These are phyloP conservation scores for Fistulinella staudtii DNA, from an alignment of 1,284 basidiomycete species.

Conservation along the genomic window DNA sequence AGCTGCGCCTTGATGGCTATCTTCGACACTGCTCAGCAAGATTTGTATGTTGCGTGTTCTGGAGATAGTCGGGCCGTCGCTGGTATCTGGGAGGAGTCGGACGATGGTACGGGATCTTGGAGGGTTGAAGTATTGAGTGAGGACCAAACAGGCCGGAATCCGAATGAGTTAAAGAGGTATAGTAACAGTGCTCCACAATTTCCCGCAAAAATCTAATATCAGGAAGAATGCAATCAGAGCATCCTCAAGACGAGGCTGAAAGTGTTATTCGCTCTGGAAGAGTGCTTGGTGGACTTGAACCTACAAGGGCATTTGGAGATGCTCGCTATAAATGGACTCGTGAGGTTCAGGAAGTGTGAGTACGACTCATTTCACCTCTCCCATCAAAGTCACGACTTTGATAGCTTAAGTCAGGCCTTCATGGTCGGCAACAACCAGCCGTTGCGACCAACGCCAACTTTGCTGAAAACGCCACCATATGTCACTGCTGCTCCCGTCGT, in stretches of 20 bases:
- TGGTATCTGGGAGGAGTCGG: slow-evolving; percentile 78
- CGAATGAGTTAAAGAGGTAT: slow-evolving; percentile 72
- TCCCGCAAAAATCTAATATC: slow-evolving; percentile 8
- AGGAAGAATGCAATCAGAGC: slow-evolving; percentile 81
- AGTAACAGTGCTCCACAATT: slow-evolving; percentile 6
- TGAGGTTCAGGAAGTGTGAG: slow-evolving; percentile 70
- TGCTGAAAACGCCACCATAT: slow-evolving; percentile 89
- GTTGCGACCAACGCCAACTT: slow-evolving; percentile 56
- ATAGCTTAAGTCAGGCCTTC: slow-evolving; percentile 62
- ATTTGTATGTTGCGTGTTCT: slow-evolving; percentile 87
- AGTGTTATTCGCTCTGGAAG: slow-evolving; percentile 85
- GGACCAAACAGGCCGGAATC: slow-evolving; percentile 94
- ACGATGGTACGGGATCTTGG: slow-evolving; percentile 67
- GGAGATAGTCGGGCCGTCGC: slow-evolving; percentile 97
- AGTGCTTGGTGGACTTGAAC: slow-evolving; percentile 91
- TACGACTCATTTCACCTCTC: slow-evolving; percentile 7
- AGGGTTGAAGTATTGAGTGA: slow-evolving; percentile 88
- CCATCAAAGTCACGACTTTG: slow-evolving; percentile 2
- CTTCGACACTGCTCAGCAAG: slow-evolving; percentile 76
- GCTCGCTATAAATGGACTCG: slow-evolving; percentile 89
- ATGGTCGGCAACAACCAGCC: slow-evolving; percentile 58
- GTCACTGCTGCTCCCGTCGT: slow-evolving; percentile 89
- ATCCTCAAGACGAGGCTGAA: slow-evolving; percentile 77
- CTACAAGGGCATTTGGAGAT: slow-evolving; percentile 93
- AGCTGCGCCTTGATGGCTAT: slow-evolving; percentile 86